Base-by-base conservation (phyloP, 257 asterid genomes). In the Ocimum tenuiflorum region DNA sequence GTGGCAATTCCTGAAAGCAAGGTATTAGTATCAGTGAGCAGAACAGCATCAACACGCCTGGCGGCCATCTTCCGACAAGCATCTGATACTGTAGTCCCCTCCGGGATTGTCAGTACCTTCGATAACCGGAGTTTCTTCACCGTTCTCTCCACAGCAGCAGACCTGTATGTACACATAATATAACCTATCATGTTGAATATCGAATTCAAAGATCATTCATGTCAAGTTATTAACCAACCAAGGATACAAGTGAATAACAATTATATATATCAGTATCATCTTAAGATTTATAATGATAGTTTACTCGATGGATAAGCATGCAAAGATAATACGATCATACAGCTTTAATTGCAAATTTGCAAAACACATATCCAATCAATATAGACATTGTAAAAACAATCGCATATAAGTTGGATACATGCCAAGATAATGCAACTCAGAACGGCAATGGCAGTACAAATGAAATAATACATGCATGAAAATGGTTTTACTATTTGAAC, bases 1-100 rank as follows among this genome's bases (percentile, higher is more conserved):
- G 98, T 92, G 73, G 89, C 91, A 59, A 92, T 87, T 77, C 98
- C 98, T 0, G 98, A 92, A 68, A 91, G 98, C 78, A 89, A 70
- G 15, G 91, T 96, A 77, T 91, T 91, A 69, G 95, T 79, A 67
- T 91, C 98, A 47, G 95, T 91, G 63, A 91, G 81, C 62, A 91
- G 80, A 78, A 86, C 96, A 27, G 95, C 96, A 79, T 91, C 95
- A 27, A 87, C 89, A n/a, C 88, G 92, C 65, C 96, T 78, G 12
- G 96, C 79, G 29, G 96, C 88, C 96, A 91, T 91, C 79, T 94
- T 88, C 77, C 82, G 84, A 80, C 95, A 91, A 36, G 96, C 98
- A 63, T 89, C 98, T 10, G 80, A 85, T 41, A 89, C 91, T 13
- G 94, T 87, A 48, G 95, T 91, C 62, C 95, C 96, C 73, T 91